Evolutionary conservation across 2,329 filamentous ascomycete genomes (phyloP), one percentile per base, ranked within the genome.

Genomic region (Sclerotinia glacialis): DNA sequence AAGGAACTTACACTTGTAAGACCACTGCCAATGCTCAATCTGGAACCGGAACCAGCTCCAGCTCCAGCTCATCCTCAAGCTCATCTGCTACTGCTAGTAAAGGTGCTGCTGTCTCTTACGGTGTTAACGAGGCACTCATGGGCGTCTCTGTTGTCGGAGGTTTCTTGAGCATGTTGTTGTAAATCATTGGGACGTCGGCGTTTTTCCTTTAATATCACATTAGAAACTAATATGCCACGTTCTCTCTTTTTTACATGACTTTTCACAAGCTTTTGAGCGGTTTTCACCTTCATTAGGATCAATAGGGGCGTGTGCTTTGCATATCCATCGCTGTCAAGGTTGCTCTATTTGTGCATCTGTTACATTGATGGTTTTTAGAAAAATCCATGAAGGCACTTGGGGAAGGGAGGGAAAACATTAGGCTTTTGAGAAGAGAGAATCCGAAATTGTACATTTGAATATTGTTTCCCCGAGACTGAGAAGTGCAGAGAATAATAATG

Each of bases 1-100:
- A 79, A 69, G 83, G 83, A 68, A 77, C 73, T 34, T 82, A 78
- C 76, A 77, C 74, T 40, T 85, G 83, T 76, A 71, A 77, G 62
- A 70, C 71, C 31, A 72, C 69, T 42, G 69, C 68, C 46, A 69
- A 67, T 72, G 56, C 60, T 56, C 52, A 54, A 42, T 56, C 66
- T 18, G 59, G 64, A 54, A 80, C 76, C 78, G 79, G 60, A 76
- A 73, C 67, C 75, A 75, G 71, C 67, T 74, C 68, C 53, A 76
- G 76, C 58, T 65, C 71, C 64, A 67, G 67, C 69, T 65, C 71
- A 62, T 68, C 71, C 64, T 67, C 72, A 63, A 37, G 62, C 23
- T 72, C 75, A 54, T 71, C 72, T 64, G 72, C 75, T 47, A 69
- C 76, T 63, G 72, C 72, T 68, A 74, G 75, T 26, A 75, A 74